These are phyloP conservation scores for Hypoxylon sp. DNA, from an alignment of 2,329 filamentous ascomycete species.

Conservation along the genomic window DNA sequence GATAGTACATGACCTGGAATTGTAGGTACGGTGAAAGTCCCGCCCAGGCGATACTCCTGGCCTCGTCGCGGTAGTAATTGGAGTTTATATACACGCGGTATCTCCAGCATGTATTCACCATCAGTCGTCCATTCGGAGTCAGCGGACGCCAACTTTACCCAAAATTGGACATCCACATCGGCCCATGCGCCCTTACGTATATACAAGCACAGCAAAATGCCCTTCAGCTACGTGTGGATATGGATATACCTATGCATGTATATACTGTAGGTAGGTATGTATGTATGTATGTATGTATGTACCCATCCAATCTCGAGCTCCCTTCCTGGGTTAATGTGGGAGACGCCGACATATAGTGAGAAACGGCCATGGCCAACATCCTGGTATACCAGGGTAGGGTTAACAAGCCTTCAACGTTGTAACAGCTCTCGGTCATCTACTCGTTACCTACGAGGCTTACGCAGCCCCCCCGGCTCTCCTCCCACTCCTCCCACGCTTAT, in stretches of 20 bases:
- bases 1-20: background rate
- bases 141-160: constrained; percentile 3
- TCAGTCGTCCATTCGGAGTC: constrained; percentile 8
- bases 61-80: too few relatives aligned
- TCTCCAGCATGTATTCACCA: background rate
- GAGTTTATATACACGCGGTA: background rate
- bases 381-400: background rate
- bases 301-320: background rate
- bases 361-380: constrained; percentile 21
- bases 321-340: constrained; percentile 7
- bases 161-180: constrained; percentile 3
- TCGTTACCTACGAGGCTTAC: background rate
- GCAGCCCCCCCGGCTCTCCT: background rate
- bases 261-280: background rate
- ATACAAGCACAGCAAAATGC: constrained; percentile 3
- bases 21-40: background rate
- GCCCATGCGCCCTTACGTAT: constrained; percentile 28
- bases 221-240: background rate
- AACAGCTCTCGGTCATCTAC: background rate
- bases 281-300: background rate
- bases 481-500: background rate
- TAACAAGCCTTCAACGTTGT: constrained; percentile 7
- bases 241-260: constrained; percentile 5
- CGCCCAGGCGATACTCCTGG: background rate
- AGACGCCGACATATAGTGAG: constrained; percentile 9